Conservation (phyloP, 768 basidiomycete genomes). For the Suillus bovinus region DNA sequence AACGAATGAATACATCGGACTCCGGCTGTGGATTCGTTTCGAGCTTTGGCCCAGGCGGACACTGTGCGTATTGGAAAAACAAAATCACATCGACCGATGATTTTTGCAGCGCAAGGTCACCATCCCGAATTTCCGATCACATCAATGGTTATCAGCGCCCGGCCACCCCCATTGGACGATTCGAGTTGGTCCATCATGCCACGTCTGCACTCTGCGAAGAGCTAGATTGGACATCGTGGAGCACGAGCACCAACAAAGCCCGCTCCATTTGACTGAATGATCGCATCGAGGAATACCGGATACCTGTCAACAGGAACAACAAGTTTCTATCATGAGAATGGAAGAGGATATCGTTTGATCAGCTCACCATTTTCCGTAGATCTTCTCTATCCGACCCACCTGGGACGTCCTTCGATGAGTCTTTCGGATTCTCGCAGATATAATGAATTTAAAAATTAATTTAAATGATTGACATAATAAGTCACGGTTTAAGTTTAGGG, state of each 20-base stretch:
- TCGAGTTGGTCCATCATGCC: conserved; percentile 56
- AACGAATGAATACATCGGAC: conserved; percentile 42
- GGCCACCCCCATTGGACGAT: conserved; percentile 60
- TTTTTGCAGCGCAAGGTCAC: neutral
- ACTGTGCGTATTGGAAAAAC: conserved; percentile 19
- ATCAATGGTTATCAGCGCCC: conserved; percentile 56
- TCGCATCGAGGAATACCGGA: conserved; percentile 69
- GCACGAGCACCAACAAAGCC: conserved; percentile 73
- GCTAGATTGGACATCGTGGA: conserved; percentile 75
- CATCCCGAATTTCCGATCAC: neutral
- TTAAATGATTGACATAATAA: too few relatives aligned
- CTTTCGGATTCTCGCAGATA: too few relatives aligned
- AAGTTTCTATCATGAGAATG: neutral
- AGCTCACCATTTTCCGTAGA: conserved; percentile 51
- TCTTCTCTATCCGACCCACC: conserved; percentile 44
- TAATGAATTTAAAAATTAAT: too few relatives aligned
- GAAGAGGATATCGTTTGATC: neutral
- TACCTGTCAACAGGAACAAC: conserved; percentile 49
- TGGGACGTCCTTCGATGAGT: too few relatives aligned
- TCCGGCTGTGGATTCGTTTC: conserved; percentile 62
- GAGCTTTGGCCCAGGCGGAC: conserved; percentile 44
- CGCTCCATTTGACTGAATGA: conserved; percentile 62
- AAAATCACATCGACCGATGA: neutral
- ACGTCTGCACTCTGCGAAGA: conserved; percentile 61
- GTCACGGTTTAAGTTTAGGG: too few relatives aligned